A percentile compares a stretch with the other conserved stretches of the same genome.
phyloP scores from a whole-genome alignment of 2,329 filamentous ascomycete species.

The Monosporascus sp. region DNA sequence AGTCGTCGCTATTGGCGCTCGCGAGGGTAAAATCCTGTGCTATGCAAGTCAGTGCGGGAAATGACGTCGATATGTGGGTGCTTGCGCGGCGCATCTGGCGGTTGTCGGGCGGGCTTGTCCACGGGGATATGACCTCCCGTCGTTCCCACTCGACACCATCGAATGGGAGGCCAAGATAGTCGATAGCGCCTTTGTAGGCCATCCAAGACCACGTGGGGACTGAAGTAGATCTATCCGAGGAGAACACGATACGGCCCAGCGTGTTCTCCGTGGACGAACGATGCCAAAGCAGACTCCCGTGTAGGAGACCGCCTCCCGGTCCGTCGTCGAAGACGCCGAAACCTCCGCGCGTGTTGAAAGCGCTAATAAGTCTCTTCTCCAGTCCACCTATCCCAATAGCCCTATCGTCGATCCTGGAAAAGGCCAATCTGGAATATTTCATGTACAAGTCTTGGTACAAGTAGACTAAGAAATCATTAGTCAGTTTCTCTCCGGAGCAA shows the following conservation, averaged over 20 bases:
- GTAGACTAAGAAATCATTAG: no score
- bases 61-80: no score
- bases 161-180: constrained; percentile 10
- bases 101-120: no score
- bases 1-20: no score
- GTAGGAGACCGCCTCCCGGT: not conserved
- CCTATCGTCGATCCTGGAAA: constrained; percentile 7
- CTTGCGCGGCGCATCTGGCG: no score
- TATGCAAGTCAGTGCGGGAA: constrained; percentile 1
- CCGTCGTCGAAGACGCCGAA: constrained; percentile 12
- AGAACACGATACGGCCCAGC: not conserved
- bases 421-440: constrained; percentile 7
- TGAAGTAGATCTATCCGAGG: not conserved
- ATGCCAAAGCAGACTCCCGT: not conserved
- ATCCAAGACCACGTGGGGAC: constrained; percentile 11
- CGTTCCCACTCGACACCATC: constrained; percentile 5
- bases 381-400: constrained; percentile 11
- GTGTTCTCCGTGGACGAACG: not conserved
- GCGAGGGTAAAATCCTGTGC: no score
- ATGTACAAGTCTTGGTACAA: constrained; percentile 11
- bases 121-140: constrained; percentile 7
- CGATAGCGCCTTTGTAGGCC: constrained; percentile 12
- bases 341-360: constrained; percentile 9
- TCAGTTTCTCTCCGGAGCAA: no score
- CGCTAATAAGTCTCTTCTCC: constrained; percentile 9